Base-by-base conservation (phyloP, 2,329 filamentous ascomycete genomes). In the Corinectria fuckeliana region DNA sequence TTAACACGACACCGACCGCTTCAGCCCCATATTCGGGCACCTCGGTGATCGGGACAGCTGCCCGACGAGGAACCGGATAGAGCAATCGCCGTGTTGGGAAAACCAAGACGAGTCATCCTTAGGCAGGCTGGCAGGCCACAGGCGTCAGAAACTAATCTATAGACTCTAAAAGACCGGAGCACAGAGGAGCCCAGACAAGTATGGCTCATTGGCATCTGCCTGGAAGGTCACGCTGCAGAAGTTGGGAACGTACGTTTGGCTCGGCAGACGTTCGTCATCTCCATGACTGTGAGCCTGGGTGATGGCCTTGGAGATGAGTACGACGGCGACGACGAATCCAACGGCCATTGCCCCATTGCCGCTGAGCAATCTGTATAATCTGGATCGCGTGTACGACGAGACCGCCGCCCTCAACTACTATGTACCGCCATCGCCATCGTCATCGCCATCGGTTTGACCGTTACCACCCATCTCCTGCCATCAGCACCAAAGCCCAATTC, bases 101-200 rank as follows among this genome's bases (percentile, higher is more conserved):
- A 21, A 26, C n/a, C 28, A 10, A 58, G 41, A 63, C 36, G 64
- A 64, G 64, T 58, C 60, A 69, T 64, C 36, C 36, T 36, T 52
- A 48, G 55, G 50, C 53, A 69, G 60, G n/a, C n/a, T n/a, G n/a
- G n/a, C n/a, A n/a, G n/a, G n/a, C n/a, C n/a, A n/a, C n/a, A n/a
- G n/a, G 60, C 62, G 63, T 49, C 56, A 53, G 53, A 54, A 60
- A 60, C 30, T 30, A 54, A 60, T 59, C 30, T 30, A 14, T 3
- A 36, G 32, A 36, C 32, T 36, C 32, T 34, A 50, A n/a, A 41
- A 11, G 52, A 25, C 38, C 38, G 49, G 20, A 58, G 39, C 38
- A 23, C 32, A 50, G 41, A 44, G 41, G n/a, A n/a, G 32, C 32
- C 18, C 32, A 36, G 32, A 18, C 32, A 52, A 25, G 52, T 36